Base-by-base conservation (phyloP, 2,329 filamentous ascomycete genomes). In the Westerdykella ornata region DNA sequence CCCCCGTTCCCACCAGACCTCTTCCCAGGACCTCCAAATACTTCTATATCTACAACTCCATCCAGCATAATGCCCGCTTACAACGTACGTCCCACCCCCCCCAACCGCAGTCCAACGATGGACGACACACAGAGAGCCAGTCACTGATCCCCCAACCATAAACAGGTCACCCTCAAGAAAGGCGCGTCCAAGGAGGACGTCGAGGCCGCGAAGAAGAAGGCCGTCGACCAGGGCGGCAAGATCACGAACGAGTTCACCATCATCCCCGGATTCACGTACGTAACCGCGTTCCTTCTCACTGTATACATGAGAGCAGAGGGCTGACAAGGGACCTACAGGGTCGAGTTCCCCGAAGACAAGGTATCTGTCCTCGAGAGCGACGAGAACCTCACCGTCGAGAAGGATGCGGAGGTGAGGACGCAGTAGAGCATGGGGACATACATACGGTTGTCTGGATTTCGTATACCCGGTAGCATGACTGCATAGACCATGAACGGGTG, bases 211-310 rank as follows among this genome's bases (percentile, higher is more conserved):
- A 94, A 94, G 80, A 71, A 89, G 65, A 71, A 82, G 44, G 85
- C 82, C 54, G 70, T 65, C 45, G 76, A 83, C 32, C 80, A 90
- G 63, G 90, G 90, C 61, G 90, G 88, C 63, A 80, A 79, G 67
- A 92, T 97, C 70, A 79, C 72, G 41, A 81, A 92, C 56, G 85
- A 92, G 66, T 95, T 87, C 74, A 82, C 71, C 46, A 70, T 95
- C 56, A 88, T 95, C 76, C 94, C 90, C 73, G 89, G 84, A 44
- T 96, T 96, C 73, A 82, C 85, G 90, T 96, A 80, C 54, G 85
- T 74, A 35, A 33, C n/a, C 19, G 31, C 19, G 16, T 22, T 32
- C 14, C 5, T 38, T 26, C 29, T 15, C 34, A 18, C 28, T 44
- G 17, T 8, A 37, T 37, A 26, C 11, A 26, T 15, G 22, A 3